Evolutionary conservation across 78 protist species (phyloP), one percentile per base, ranked within the genome.

Genomic region (Emiliania huxleyi): DNA sequence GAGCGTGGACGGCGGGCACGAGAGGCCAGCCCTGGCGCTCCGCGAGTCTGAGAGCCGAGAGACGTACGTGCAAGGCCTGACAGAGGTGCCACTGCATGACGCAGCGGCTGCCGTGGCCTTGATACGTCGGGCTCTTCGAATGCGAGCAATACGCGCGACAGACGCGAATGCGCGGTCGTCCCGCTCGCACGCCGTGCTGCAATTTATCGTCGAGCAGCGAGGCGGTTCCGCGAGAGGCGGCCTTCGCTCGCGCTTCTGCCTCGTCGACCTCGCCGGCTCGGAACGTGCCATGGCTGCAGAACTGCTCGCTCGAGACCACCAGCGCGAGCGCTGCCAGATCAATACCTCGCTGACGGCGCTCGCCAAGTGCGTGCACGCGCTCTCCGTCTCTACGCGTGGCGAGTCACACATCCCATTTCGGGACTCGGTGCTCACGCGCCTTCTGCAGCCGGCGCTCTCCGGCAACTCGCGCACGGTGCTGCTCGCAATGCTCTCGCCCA

Each of bases 351-450:
- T 87, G 26, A 38, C 75, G 35, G 79, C 45, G 25, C 91, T 87
- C 8, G 77, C 79, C 35, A 87, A 87, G 42, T 48, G 71, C 79
- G 55, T 87, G 79, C 25, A 15, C 33, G 91, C 77, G 25, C 79
- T 48, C 79, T 52, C 8, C 29, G 62, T 8, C 62, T 8, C 62
- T 52, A 8, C 15, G 12, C 49, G 8, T 2, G 1, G 38, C 44
- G 44, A 15, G 55, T 3, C 79, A 12, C 95, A 93, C 93, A 81
- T 93, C 79, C 95, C 95, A 33, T 93, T 22, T 49, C 89, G 95
- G 0, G 93, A 93, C 52, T 90, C 91, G 37, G 22, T 15, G 45
- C 90, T 93, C 52, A 93, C 95, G 40, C 90, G 93, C 37, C 15
- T 93, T 11, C 84, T 93, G 49, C 90, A 85, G 90, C 44, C 49